Base-by-base conservation (phyloP, 2,329 filamentous ascomycete genomes). In the Aureobasidium musti region DNA sequence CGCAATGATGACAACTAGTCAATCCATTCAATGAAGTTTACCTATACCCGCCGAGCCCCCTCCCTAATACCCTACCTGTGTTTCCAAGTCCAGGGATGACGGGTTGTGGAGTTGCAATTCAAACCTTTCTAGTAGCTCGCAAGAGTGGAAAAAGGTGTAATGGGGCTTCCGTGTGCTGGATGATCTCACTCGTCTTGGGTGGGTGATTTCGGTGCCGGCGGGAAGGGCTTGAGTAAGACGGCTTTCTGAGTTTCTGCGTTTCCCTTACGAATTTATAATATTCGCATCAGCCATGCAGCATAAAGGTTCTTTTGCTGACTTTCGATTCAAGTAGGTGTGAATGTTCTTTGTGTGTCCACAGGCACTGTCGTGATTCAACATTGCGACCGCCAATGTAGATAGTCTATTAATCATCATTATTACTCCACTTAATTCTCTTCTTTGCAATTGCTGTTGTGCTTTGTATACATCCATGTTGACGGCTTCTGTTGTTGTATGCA, bases 1-100 rank as follows among this genome's bases (percentile, higher is more conserved):
- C 69, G 71, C 71, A 66, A 76, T 70, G 76, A 77, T 77, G 75
- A 76, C 73, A 74, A 67, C 73, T 64, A 77, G 76, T 77, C 74
- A 73, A 77, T 77, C 76, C 76, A 77, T 77, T 77, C 76, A 72
- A 77, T 73, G 74, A 77, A 73, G 75, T 74, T 74, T 73, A 66
- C 61, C 61, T 64, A 64, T 64, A 68, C 71, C 72, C 69, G 69
- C 73, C 75, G 73, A 77, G 75, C 70, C 72, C 72, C 72, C 75
- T 77, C 69, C 73, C 75, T 72, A 59, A 73, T 76, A 77, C 74
- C 72, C 73, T 75, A 77, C 75, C 73, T 70, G 68, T 67, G 68
- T 68, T 69, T 67, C n/a, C 23, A 43, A 61, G 35, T 65, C 41
- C 64, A 68, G 75, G 75, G 68, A 77, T 69, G 76, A 77, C 76